A percentile compares a stretch with the other conserved stretches of the same genome.
These are phyloP conservation scores for Penicillium sp. DNA, from an alignment of 2,329 filamentous ascomycete genomes.

Conservation along the genomic window DNA sequence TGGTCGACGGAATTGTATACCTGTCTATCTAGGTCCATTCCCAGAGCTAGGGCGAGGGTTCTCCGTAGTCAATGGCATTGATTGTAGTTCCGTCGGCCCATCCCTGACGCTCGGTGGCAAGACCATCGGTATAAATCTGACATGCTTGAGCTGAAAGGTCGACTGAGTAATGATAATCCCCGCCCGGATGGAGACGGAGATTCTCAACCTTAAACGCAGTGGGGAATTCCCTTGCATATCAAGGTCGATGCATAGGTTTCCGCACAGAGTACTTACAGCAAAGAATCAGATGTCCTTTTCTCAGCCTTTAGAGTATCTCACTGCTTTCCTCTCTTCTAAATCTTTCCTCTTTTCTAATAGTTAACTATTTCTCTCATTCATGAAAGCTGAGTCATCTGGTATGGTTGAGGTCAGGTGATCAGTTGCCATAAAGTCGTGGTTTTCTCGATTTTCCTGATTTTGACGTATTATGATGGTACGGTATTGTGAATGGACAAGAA, in stretches of 20 bases:
- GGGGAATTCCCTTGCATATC: conserved; percentile 1
- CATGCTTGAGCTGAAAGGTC: not conserved
- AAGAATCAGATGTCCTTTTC: not conserved
- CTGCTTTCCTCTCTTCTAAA: not conserved
- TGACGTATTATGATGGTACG: not conserved
- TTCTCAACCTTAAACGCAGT: not conserved
- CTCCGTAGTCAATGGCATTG: not conserved
- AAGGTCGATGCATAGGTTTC: not conserved
- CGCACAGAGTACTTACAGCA: not conserved
- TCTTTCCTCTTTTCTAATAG: not conserved
- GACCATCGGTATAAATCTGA: not conserved
- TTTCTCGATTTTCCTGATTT: too few relatives aligned
- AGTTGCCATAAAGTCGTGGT: not conserved
- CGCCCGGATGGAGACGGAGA: not conserved
- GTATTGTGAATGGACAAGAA: not conserved
- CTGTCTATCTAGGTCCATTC: too few relatives aligned
- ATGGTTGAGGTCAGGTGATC: conserved; percentile 6
- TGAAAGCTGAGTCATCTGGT: conserved; percentile 2
- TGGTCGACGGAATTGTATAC: too few relatives aligned
- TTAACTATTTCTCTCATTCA: not conserved
- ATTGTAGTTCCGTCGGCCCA: not conserved
- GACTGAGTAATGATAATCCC: not conserved
- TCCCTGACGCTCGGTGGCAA: not conserved
- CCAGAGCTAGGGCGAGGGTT: not conserved
- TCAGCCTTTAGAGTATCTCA: not conserved